Evolutionary conservation across 139 green algal species (phyloP), one percentile per base, ranked within the genome.

Genomic region (Asterochloris erici): DNA sequence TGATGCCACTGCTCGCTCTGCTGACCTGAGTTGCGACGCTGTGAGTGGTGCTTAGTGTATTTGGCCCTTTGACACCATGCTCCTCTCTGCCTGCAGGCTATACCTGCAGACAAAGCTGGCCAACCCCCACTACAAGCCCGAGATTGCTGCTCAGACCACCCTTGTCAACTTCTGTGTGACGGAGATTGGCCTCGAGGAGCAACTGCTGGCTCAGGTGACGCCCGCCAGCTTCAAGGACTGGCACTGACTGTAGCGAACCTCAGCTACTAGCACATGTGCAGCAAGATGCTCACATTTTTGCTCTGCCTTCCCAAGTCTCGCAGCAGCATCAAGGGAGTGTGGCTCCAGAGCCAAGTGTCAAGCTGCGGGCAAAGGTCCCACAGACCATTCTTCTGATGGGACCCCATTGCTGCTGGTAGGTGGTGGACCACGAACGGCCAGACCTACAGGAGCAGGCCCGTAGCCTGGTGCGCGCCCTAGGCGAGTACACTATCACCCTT

Each of bases 151-250:
- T 21, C 93, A 98, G 88, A 94, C 91, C 24, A 98, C 94, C 0
- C 79, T 98, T 17, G 88, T 98, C 68, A 96, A 98, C 88, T 98
- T 98, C 89, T 94, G 88, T 74, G 94, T 98, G 12, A 98, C 95
- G 24, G 90, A 95, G 90, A 92, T 89, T 73, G 95, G 95, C 14
- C 86, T 98, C 63, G 94, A 98, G 86, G 95, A 98, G 83, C 95
- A 98, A 88, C 88, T 98, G 81, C 85, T 98, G 78, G 94, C 95
- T 0, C 82, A 91, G 78, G 94, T 68, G 28, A 68, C 63, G 9
- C 15, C n/a, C 27, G 27, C 38, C 75, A 66, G 28, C 66, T 71
- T 9, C 9, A 71, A 23, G 1, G 4, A 71, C 10, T 71, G 66
- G 9, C 21, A 9, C 10, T 4, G 6, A 26, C 2, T 71, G 21